Evolutionary conservation across 768 basidiomycete genomes (phyloP).

Genomic region (Austroboletus festivus): DNA sequence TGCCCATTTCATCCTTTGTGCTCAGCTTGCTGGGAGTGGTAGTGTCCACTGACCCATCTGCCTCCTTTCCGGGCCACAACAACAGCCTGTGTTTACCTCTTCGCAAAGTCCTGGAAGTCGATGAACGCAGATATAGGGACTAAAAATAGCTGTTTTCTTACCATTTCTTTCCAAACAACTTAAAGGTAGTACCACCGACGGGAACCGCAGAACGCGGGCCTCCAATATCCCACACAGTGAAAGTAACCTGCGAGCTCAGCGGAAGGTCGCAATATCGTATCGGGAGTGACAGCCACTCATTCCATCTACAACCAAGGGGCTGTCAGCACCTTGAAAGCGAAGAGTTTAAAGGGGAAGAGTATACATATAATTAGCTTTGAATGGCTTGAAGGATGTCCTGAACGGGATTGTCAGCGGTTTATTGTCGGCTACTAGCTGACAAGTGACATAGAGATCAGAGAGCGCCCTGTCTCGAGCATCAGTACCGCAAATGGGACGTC

Average conservation of each 20-base stretch:
- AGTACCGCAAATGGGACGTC: constrained; percentile 10
- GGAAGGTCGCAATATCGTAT: constrained; percentile 95
- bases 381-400: constrained; percentile 89
- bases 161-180: constrained; percentile 93
- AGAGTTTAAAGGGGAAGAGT: constrained; percentile 20
- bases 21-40: constrained; percentile 86
- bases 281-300: constrained; percentile 90
- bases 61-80: constrained; percentile 80
- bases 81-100: constrained; percentile 88
- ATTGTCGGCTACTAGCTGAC: constrained; percentile 90
- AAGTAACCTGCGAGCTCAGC: constrained; percentile 79
- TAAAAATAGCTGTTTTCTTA: constrained; percentile 32
- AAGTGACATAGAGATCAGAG: constrained; percentile 92
- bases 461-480: constrained; percentile 54
- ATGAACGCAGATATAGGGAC: background rate
- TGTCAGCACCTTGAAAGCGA: background rate
- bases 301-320: constrained; percentile 63
- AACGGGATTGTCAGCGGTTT: constrained; percentile 90
- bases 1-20: constrained; percentile 87
- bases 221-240: constrained; percentile 95
- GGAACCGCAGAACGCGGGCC: constrained; percentile 76
- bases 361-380: constrained; percentile 78
- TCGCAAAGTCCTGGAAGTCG: constrained; percentile 65
- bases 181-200: constrained; percentile 89
- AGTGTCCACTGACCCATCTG: constrained; percentile 79